phyloP scores from a whole-genome alignment of 1,284 basidiomycete species.

The Sutorius eximius region DNA sequence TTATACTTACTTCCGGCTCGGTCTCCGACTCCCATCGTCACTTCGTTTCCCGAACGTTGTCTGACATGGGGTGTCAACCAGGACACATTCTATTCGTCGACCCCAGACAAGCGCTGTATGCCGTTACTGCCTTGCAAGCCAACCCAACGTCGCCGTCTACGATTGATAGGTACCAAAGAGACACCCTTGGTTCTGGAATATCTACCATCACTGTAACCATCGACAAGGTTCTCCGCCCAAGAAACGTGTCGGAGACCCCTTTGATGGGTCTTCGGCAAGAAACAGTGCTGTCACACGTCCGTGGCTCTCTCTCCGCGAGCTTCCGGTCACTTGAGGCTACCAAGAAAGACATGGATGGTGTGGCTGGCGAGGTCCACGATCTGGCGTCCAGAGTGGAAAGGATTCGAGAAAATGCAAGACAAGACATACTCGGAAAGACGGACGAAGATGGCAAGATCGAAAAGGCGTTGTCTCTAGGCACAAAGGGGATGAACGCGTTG shows the following conservation, averaged over 20 bases:
- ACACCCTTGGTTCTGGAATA: conserved; percentile 58
- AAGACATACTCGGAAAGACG: conserved; percentile 39
- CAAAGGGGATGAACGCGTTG: conserved; percentile 49
- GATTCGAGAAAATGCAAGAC: conserved; percentile 32
- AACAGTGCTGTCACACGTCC: conserved; percentile 37
- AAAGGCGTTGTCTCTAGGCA: conserved; percentile 49
- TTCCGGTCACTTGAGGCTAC: conserved; percentile 30
- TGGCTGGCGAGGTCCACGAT: conserved; percentile 30
- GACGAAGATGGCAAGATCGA: conserved; percentile 44
- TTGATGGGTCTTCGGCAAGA: conserved; percentile 25
- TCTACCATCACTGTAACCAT: conserved; percentile 47
- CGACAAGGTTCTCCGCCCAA: conserved; percentile 33
- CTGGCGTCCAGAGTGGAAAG: conserved; percentile 38
- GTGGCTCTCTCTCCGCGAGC: conserved; percentile 38
- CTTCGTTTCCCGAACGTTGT: conserved; percentile 21
- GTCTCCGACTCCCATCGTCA: conserved; percentile 17
- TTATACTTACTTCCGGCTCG: conserved; percentile 45
- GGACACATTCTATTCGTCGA: conserved; percentile 52
- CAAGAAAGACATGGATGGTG: conserved; percentile 32
- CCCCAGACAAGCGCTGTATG: conserved; percentile 53
- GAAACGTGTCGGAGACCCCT: conserved; percentile 1
- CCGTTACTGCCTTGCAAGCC: conserved; percentile 47
- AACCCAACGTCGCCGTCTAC: conserved; percentile 46
- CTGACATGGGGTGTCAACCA: conserved; percentile 19
- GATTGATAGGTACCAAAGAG: conserved; percentile 63